Base-by-base conservation (phyloP, 805 yeast species). In the Metschnikowia cerradonensis region DNA sequence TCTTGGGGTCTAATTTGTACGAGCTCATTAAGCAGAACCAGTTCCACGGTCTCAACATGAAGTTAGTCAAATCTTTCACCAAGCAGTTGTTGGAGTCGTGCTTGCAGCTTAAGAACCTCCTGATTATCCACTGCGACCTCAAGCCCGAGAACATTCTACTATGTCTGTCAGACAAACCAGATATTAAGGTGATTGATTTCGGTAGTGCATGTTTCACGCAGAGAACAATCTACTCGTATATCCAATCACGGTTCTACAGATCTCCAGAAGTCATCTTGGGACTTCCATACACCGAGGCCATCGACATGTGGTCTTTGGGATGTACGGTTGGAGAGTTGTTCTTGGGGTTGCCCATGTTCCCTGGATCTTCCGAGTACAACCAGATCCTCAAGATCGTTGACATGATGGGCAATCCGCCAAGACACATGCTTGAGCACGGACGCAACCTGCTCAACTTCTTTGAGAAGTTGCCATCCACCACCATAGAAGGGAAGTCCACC, bases 251-350 rank as follows among this genome's bases (percentile, higher is more conserved):
- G 52, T 91, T 91, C 62, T 92, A 92, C 70, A 77, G 99, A 55
- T 88, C 96, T 2, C 99, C 99, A 0, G 99, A 92, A 66, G 96
- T 92, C 19, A 81, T 94, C 2, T 70, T 92, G 19, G 98, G 99
- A 0, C 73, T 92, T 41, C 96, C 96, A 4, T 92, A 94, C 63
- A 87, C 96, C 0, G 82, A 96, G 8, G 83, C 96, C 6, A 92
- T 94, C 48, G 99, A 92, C 66, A 90, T 92, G 83, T 94, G 99
- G 99, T 92, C 98, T 0, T 72, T 91, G 41, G 99, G 96, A 0
- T 88, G 97, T 64, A 89, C 94, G 46, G 81, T 90, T 33, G 95
- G 94, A 1, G 99, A 94, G 67, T 71, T 92, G 44, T 91, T 87
- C 58, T 68, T 92, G 47, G 99, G 99, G 0, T 75, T 92, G 50